Evolutionary conservation across 306 rosid genomes (phyloP).

Genomic region (Castanopsis chinensis): DNA sequence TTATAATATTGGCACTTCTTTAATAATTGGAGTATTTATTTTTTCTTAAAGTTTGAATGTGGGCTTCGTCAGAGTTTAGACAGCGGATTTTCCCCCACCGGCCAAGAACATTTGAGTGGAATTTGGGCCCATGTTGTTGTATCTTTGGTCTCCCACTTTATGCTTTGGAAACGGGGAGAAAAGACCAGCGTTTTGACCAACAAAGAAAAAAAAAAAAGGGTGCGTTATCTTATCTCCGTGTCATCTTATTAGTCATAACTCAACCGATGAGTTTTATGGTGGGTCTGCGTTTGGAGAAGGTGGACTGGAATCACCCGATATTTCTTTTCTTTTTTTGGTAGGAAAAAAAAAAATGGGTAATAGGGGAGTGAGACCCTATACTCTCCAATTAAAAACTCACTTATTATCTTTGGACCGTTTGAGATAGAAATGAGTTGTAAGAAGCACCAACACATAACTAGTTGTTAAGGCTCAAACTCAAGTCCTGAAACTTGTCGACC

Average conservation of each 20-base stretch:
- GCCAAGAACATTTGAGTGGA: neutral
- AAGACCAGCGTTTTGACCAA: neutral
- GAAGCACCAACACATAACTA: rapidly evolving
- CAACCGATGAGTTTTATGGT: too few relatives aligned
- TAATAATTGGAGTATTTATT: neutral
- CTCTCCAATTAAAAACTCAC: rapidly evolving
- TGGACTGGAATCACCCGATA: too few relatives aligned
- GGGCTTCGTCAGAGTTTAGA: neutral
- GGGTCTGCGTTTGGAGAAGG: too few relatives aligned
- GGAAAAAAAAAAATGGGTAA: too few relatives aligned
- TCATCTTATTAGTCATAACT: too few relatives aligned
- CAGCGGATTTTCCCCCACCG: neutral
- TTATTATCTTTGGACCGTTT: too few relatives aligned
- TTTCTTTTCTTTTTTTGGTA: too few relatives aligned
- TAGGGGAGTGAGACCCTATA: too few relatives aligned
- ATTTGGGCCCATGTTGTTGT: neutral
- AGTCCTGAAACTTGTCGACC: too few relatives aligned
- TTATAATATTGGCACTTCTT: neutral
- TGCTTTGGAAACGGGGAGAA: neutral
- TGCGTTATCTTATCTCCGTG: too few relatives aligned
- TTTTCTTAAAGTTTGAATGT: neutral
- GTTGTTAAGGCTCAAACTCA: too few relatives aligned
- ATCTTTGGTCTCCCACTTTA: constrained; percentile 13
- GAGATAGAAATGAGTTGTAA: too few relatives aligned
- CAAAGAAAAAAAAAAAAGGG: neutral